These are phyloP conservation scores for Choiromyces venosus DNA, from an alignment of 495 filamentous ascomycete genomes.

Conservation along the genomic window DNA sequence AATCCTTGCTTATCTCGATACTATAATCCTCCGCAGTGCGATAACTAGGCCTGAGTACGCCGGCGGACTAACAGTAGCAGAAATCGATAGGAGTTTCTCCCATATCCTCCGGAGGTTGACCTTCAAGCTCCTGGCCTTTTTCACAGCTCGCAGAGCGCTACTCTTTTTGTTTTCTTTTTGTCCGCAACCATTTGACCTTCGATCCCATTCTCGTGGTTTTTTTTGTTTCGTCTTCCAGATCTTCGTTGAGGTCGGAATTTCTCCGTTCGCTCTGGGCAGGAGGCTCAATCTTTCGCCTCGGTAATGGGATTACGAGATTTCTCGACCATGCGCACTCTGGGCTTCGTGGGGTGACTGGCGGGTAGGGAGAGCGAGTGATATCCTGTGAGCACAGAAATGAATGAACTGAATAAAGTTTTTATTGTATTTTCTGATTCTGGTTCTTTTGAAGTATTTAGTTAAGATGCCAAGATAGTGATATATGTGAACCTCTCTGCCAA, in stretches of 20 bases:
- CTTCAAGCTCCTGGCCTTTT: slow-evolving; percentile 73
- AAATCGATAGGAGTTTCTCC: slow-evolving; percentile 88
- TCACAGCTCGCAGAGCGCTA: slow-evolving; percentile 76
- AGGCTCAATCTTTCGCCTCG: slow-evolving; percentile 44
- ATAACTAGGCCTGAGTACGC: slow-evolving; percentile 67
- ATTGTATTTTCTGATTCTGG: too few species aligned
- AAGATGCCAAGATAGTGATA: too few species aligned
- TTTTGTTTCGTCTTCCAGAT: slow-evolving; percentile 48
- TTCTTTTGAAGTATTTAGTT: too few species aligned
- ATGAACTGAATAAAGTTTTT: too few species aligned
- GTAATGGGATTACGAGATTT: slow-evolving; percentile 79
- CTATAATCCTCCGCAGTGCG: slow-evolving; percentile 67
- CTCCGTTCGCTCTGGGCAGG: slow-evolving; percentile 32
- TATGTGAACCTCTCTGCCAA: too few species aligned
- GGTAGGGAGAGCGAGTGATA: too few species aligned
- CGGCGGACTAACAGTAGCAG: slow-evolving; percentile 66
- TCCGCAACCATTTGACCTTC: slow-evolving; percentile 41
- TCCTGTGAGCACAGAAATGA: too few species aligned
- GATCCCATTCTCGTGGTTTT: slow-evolving; percentile 7
- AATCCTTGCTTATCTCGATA: slow-evolving; percentile 61
- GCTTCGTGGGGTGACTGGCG: too few species aligned
- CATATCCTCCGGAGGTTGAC: slow-evolving; percentile 82
- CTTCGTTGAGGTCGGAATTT: slow-evolving; percentile 38
- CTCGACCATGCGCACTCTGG: too few species aligned
- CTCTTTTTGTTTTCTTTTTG: slow-evolving; percentile 58